Percentiles rank a stretch among this genome's conserved stretches.
Conservation (phyloP, 202 grass and related monocot genomes). For the Saccharum hybrid region DNA sequence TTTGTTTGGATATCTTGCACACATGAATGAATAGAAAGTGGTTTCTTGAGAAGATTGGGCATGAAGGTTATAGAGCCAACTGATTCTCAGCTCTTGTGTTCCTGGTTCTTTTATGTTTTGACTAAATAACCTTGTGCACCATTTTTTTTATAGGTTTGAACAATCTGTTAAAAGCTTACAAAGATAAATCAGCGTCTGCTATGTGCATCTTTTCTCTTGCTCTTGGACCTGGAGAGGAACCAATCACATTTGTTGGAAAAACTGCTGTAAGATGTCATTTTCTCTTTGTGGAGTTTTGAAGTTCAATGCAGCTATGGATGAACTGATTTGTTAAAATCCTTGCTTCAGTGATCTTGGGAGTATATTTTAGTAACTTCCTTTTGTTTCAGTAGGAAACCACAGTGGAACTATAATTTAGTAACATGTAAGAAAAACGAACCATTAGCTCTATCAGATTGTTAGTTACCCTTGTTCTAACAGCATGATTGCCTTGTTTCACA, state of each 20-base stretch:
- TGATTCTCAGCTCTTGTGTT: slow-evolving; percentile 23
- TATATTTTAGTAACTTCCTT: neutral
- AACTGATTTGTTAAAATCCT: neutral
- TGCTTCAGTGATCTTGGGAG: neutral
- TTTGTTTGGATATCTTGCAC: slow-evolving; percentile 29
- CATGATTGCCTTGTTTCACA: slow-evolving; percentile 4
- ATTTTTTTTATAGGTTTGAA: slow-evolving; percentile 72
- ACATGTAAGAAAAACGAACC: neutral
- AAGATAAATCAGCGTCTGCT: slow-evolving; percentile 98
- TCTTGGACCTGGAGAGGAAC: slow-evolving; percentile 84
- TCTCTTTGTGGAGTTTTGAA: slow-evolving; percentile 36
- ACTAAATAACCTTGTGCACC: slow-evolving; percentile 3
- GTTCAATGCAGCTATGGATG: neutral
- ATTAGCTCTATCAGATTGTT: neutral
- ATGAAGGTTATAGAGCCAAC: slow-evolving; percentile 66
- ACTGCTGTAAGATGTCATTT: slow-evolving; percentile 59
- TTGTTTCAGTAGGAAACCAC: neutral
- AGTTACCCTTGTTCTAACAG: neutral
- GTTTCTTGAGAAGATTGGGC: slow-evolving; percentile 94
- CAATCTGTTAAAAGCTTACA: slow-evolving; percentile 87
- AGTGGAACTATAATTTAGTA: neutral
- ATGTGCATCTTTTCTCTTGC: slow-evolving; percentile 98
- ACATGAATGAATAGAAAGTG: slow-evolving; percentile 81
- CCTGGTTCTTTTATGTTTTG: slow-evolving; percentile 34
- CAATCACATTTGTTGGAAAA: slow-evolving; percentile 87